Evolutionary conservation across 1,284 basidiomycete species (phyloP).

Genomic region (Xerocomus nothofagi): DNA sequence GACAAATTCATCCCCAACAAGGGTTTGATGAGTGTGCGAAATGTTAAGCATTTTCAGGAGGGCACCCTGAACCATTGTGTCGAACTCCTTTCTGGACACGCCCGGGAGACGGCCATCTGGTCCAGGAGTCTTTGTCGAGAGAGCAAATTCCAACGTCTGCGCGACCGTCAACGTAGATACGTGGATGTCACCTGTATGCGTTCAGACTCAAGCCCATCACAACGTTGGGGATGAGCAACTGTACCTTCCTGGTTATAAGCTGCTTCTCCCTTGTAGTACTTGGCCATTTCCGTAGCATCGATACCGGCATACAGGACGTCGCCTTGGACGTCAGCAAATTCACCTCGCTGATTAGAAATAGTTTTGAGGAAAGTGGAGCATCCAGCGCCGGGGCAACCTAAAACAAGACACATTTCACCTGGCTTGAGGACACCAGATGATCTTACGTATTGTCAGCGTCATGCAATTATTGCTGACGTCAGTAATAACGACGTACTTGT

Average conservation of each 20-base stretch:
- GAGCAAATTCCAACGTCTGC: constrained; percentile 67
- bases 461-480: background rate
- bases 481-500: constrained; percentile 54
- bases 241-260: constrained; percentile 81
- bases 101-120: constrained; percentile 70
- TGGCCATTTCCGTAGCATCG: constrained; percentile 60
- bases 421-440: constrained; percentile 68
- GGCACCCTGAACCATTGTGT: constrained; percentile 56
- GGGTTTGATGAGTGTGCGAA: constrained; percentile 70
- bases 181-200: constrained; percentile 62
- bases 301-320: constrained; percentile 77
- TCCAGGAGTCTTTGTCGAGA: constrained; percentile 68
- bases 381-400: constrained; percentile 81
- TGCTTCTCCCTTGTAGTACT: constrained; percentile 78
- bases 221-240: background rate
- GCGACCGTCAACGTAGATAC: constrained; percentile 76
- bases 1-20: constrained; percentile 83
- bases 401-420: constrained; percentile 51
- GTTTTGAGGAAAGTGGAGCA: constrained; percentile 80
- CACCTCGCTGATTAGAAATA: constrained; percentile 69
- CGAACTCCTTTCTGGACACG: constrained; percentile 59
- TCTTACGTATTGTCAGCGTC: constrained; percentile 40
- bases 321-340: constrained; percentile 61
- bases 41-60: constrained; percentile 82
- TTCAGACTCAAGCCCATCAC: constrained; percentile 3